Evolutionary conservation across 208 protist species (phyloP).

Genomic region (Acanthamoeba castellanii): DNA sequence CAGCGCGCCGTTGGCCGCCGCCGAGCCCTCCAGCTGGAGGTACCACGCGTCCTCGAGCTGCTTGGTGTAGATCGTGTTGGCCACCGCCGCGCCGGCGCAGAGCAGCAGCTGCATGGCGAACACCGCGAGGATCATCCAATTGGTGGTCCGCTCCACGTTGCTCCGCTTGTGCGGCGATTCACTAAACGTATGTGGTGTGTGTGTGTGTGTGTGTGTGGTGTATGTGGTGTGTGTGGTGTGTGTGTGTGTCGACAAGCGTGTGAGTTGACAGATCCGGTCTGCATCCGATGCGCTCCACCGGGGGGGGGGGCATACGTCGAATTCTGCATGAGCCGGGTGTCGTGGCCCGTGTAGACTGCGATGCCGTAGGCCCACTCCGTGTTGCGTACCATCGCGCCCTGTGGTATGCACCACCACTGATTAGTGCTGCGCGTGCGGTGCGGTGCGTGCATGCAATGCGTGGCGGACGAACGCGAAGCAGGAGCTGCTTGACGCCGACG

Average conservation of each 20-base stretch:
- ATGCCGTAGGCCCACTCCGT: conserved; percentile 52
- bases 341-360: conserved; percentile 85
- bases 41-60: conserved; percentile 72
- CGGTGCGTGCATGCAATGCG: not conserved
- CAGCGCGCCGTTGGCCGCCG: conserved; percentile 31
- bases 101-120: conserved; percentile 81
- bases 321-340: conserved; percentile 87
- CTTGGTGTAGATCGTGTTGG: conserved; percentile 45
- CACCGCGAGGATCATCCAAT: conserved; percentile 81
- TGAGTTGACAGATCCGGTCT: too few relatives aligned
- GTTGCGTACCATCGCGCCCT: conserved; percentile 45
- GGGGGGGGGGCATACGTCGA: not conserved
- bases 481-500: conserved; percentile 25
- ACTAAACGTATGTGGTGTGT: not conserved
- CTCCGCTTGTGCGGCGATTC: conserved; percentile 80
- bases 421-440: not conserved
- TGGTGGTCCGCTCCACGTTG: conserved; percentile 85
- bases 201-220: not conserved
- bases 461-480: not conserved
- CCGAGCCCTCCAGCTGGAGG: conserved; percentile 43
- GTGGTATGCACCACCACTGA: not conserved
- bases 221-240: not conserved
- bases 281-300: too few relatives aligned
- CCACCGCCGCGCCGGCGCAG: conserved; percentile 77
- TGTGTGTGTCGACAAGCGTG: not conserved